Base-by-base conservation (phyloP, 2,329 filamentous ascomycete genomes). In the Penicillium sp. region DNA sequence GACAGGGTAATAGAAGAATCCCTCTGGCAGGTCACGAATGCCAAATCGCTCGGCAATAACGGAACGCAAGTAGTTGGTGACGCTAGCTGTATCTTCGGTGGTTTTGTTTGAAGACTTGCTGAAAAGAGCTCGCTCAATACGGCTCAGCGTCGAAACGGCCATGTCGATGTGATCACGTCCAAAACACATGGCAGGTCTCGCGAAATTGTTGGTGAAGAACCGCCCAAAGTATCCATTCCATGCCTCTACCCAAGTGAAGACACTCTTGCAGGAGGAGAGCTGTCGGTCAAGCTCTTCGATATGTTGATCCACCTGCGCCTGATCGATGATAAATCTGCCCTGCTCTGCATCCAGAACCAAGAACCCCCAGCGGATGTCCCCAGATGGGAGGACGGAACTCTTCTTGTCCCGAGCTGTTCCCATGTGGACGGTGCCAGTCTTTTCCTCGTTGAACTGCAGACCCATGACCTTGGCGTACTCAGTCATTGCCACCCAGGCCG, bases 161-260 rank as follows among this genome's bases (percentile, higher is more conserved):
- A 81, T 81, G 63, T 86, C 82, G 56, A 87, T 80, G 67, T 87
- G 85, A 43, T 78, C 73, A 22, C 80, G 79, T 0, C 83, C 83
- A 62, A 86, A 84, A 63, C 83, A 85, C 59, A 82, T 78, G 14
- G 83, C 82, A 3, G 84, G 81, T 57, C 81, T 81, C 7, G 82
- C 84, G 61, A 87, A 86, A 66, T 86, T 87, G 64, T 81, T 83
- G 55, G 76, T 76, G 68, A 87, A 86, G 71, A 87, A 87, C 1
- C 81, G 79, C 7, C 78, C 79, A 33, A 83, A 81, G 68, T 86
- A 87, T 42, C 79, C 82, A 66, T 87, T 87, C 80, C 85, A 87
- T 0, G 84, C 84, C 65, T 87, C 81, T 3, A 87, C 80, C 80
- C 84, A 87, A 28, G 82, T 77, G 62, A 88, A 84, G 6, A 87